Base-by-base conservation (phyloP, 2,329 filamentous ascomycete species). In the Hypoxylon sp. region DNA sequence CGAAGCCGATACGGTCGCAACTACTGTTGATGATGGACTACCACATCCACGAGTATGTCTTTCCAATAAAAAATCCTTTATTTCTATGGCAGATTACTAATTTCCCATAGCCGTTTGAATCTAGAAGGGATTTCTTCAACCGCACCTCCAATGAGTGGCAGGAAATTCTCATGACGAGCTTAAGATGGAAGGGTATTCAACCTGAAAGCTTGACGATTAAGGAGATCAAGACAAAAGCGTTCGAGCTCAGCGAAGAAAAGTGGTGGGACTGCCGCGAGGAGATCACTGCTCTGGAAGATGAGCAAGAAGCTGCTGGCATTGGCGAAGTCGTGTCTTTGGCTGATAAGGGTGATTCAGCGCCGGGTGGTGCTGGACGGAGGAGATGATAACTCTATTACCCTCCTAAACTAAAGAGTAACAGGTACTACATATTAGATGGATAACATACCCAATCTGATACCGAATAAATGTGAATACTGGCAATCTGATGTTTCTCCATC, bases 261-360 rank as follows among this genome's bases (percentile, higher is more conserved):
- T 99, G 96, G 96, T 99, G 96, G 96, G 96, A 98, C 84, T 94
- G 91, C 77, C 88, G 96, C 74, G 96, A 99, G 82, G 95, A 98
- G 82, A 92, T 99, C 72, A 91, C 90, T 59, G 91, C 89, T 5
- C 80, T 98, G 76, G 96, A 99, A 81, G 95, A 98, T 80, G 95
- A 98, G 82, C 94, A 98, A 82, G 95, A 98, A 80, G 94, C 92
- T 52, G 93, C 94, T 34, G 94, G 96, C 9, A 98, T 98, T 79
- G 93, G 94, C 14, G 96, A 98, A 82, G 93, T 98, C 46, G 93
- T 98, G 60, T 96, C 91, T 76, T 83, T 98, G 76, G 90, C 91
- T 53, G 93, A 97, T 73, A 89, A 89, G 70, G 87, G 85, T 45
- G 89, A 86, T 65, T 80, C 85, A 49, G 85, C 83, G 62, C 81